A percentile compares a stretch with the other conserved stretches of the same genome.
These are phyloP conservation scores for Monosporascus sp. DNA, from an alignment of 2,329 filamentous ascomycete species.

Conservation along the genomic window DNA sequence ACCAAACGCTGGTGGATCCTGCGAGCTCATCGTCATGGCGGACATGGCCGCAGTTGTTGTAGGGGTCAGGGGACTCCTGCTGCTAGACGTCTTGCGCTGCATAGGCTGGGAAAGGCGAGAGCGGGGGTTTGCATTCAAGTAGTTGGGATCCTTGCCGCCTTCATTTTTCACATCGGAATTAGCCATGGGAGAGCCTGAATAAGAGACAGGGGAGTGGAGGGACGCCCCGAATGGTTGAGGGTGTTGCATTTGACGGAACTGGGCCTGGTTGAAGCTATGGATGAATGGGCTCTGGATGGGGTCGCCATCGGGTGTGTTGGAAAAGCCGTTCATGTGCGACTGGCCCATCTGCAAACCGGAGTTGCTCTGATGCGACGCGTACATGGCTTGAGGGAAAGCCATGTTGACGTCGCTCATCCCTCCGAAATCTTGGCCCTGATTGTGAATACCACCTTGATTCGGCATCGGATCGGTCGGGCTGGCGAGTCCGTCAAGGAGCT, in stretches of 20 bases:
- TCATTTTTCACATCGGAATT: slow-evolving; percentile 45
- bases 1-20: slow-evolving; percentile 66
- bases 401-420: slow-evolving; percentile 52
- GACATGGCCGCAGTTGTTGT: slow-evolving; percentile 71
- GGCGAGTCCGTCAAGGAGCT: slow-evolving; percentile 70
- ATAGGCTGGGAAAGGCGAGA: slow-evolving; percentile 56
- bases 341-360: slow-evolving; percentile 57
- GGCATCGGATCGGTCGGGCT: slow-evolving; percentile 43
- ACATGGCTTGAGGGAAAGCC: slow-evolving; percentile 49
- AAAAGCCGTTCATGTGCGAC: slow-evolving; percentile 72
- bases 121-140: slow-evolving; percentile 52
- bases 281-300: slow-evolving; percentile 89
- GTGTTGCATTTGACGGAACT: slow-evolving; percentile 65
- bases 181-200: slow-evolving; percentile 44
- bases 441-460: slow-evolving; percentile 44
- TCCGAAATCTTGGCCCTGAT: slow-evolving; percentile 51
- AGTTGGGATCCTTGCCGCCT: slow-evolving; percentile 44
- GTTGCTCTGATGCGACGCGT: slow-evolving; percentile 49
- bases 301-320: slow-evolving; percentile 84
- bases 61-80: slow-evolving; percentile 75
- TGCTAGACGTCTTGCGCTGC: slow-evolving; percentile 69
- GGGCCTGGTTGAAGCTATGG: slow-evolving; percentile 69
- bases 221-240: slow-evolving; percentile 51
- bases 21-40: slow-evolving; percentile 60
- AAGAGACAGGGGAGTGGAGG: slow-evolving; percentile 46